phyloP scores from a whole-genome alignment of 208 protist genomes.

The Eutreptiella sp. region DNA sequence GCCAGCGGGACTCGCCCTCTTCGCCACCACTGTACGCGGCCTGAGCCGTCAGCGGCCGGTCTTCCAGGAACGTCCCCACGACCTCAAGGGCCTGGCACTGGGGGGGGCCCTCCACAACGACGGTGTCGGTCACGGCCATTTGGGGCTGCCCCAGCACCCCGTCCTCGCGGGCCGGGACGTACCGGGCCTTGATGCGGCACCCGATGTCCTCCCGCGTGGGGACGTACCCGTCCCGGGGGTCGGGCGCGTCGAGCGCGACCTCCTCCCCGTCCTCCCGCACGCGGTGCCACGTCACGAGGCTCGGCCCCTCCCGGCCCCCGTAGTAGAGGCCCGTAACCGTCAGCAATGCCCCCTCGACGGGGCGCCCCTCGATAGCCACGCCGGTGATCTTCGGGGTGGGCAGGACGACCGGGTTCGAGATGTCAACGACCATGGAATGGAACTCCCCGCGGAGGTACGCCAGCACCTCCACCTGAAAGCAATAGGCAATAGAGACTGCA shows the following conservation, averaged over 20 bases:
- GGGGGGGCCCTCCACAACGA: conserved; percentile 52
- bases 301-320: conserved; percentile 73
- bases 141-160: conserved; percentile 72
- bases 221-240: conserved; percentile 73
- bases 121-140: conserved; percentile 53
- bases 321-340: conserved; percentile 68
- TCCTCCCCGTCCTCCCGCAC: conserved; percentile 59
- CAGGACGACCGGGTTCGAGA: conserved; percentile 67
- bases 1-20: conserved; percentile 73
- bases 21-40: conserved; percentile 70
- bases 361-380: conserved; percentile 66
- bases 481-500: too few relatives aligned
- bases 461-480: conserved; percentile 73
- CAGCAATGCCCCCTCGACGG: conserved; percentile 64
- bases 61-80: conserved; percentile 70
- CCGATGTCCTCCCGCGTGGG: conserved; percentile 64
- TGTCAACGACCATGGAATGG: conserved; percentile 78
- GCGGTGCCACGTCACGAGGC: conserved; percentile 70
- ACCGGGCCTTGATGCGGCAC: conserved; percentile 70
- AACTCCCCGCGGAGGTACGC: conserved; percentile 75
- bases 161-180: conserved; percentile 74
- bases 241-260: conserved; percentile 51
- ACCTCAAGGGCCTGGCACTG: conserved; percentile 80
- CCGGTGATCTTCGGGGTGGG: conserved; percentile 62
- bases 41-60: conserved; percentile 65